These are phyloP conservation scores for Phaseolus lunatus DNA, from an alignment of 306 rosid species.

Conservation along the genomic window DNA sequence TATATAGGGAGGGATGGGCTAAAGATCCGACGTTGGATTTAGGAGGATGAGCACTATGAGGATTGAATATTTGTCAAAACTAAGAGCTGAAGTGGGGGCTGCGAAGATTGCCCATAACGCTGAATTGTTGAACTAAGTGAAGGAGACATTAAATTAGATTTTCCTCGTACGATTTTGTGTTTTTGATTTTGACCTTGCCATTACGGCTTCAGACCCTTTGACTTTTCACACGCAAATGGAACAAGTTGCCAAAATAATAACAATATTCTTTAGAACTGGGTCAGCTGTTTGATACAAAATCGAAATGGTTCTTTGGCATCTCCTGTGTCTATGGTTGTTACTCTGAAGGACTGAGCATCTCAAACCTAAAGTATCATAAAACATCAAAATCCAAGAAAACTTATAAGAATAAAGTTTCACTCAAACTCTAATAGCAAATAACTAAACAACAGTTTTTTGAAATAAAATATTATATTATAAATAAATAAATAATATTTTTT, in stretches of 20 bases:
- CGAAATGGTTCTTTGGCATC: neutral
- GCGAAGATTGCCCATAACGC: slow-evolving; percentile 27
- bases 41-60: slow-evolving; percentile 46
- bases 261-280: slow-evolving; percentile 12
- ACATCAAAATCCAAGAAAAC: too few relatives aligned
- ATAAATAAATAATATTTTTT: too few relatives aligned
- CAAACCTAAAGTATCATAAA: too few relatives aligned
- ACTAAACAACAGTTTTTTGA: too few relatives aligned
- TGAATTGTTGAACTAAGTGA: slow-evolving; percentile 25
- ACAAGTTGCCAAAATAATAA: slow-evolving; percentile 30
- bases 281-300: slow-evolving; percentile 16
- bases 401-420: too few relatives aligned
- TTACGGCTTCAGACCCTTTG: slow-evolving; percentile 38
- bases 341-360: too few relatives aligned
- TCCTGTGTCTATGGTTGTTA: neutral
- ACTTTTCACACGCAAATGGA: slow-evolving; percentile 42
- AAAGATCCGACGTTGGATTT: slow-evolving; percentile 32
- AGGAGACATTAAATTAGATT: slow-evolving; percentile 8
- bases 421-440: too few relatives aligned
- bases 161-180: neutral
- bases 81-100: slow-evolving; percentile 39
- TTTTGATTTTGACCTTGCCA: slow-evolving; percentile 42
- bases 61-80: slow-evolving; percentile 37
- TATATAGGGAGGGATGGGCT: slow-evolving; percentile 26
- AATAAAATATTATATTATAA: too few relatives aligned